Evolutionary conservation across 352 stramenopile species (phyloP).

Genomic region (Pythium scleroteichum): DNA sequence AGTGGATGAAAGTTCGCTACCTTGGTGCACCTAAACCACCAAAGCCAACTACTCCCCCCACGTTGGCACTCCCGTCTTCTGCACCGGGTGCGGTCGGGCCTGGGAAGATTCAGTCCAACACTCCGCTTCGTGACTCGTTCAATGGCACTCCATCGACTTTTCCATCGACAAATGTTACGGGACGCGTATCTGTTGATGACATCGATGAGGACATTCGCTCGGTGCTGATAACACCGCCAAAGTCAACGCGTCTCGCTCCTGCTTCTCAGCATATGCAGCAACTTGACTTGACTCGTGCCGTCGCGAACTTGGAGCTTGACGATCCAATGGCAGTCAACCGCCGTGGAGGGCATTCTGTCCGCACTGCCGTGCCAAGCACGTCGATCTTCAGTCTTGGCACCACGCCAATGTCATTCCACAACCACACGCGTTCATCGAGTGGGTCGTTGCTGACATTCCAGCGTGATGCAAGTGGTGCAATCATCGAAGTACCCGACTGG

Average conservation of each 20-base stretch:
- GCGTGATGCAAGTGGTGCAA: conserved; percentile 22
- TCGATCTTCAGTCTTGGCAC: conserved; percentile 74
- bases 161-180: conserved; percentile 1
- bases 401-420: conserved; percentile 28
- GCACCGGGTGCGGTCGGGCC: conserved; percentile 2
- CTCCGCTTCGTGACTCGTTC: conserved; percentile 20
- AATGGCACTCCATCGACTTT: conserved; percentile 12
- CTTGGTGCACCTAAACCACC: conserved; percentile 16
- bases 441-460: conserved; percentile 25
- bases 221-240: conserved; percentile 17
- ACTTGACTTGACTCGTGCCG: conserved; percentile 68
- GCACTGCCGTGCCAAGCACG: conserved; percentile 48
- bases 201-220: conserved; percentile 12
- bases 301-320: conserved; percentile 79
- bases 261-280: conserved; percentile 79
- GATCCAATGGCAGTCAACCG: conserved; percentile 71
- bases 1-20: conserved; percentile 83
- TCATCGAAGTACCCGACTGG: conserved; percentile 25
- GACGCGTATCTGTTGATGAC: conserved; percentile 24
- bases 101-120: conserved; percentile 20
- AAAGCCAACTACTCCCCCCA: background rate
- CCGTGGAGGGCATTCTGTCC: conserved; percentile 46
- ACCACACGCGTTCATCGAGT: conserved; percentile 22
- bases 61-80: conserved; percentile 3
- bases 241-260: conserved; percentile 40